Evolutionary conservation across 805 yeast genomes (phyloP), one percentile per base, ranked within the genome.

Genomic region (Naumovozyma dairenensis): DNA sequence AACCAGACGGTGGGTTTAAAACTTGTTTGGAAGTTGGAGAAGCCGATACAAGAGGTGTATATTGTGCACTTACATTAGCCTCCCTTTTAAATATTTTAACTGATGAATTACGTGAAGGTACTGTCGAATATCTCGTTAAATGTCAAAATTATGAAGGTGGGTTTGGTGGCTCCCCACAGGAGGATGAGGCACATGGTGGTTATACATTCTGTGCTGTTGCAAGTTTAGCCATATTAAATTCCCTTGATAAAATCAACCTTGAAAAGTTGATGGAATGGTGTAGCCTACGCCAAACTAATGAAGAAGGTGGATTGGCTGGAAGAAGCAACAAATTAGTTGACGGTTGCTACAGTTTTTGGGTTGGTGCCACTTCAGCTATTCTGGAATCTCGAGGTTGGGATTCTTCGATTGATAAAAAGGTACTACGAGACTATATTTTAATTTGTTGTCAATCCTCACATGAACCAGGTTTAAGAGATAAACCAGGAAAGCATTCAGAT

Each of bases 101-200:
- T 1, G 72, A 71, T 0, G 81, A 79, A 40, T 59, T 92, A 6
- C 42, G 59, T 0, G 60, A 59, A 12, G 72, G 71, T 4, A 67
- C 75, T 0, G 62, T 64, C 2, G 70, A 69, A 10, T 89, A 86
- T 77, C 44, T 92, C 10, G 46, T 59, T 0, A 43, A 53, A 9
- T 85, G 96, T 46, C 98, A 92, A 57, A 82, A 89, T 0, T 87
- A 71, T 52, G 98, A 93, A 60, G 98, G 99, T 16, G 98, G 98
- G 0, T 82, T 89, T 59, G 85, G 87, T 1, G 95, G 94, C 1
- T 65, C 67, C 15, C 92, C 94, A 0, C 55, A 54, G 14, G 66
- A 69, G 4, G 80, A 74, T 39, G 99, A 92, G 57, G 96, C 97
- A 0, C 99, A 92, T 53, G 98, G 96, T 2, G 99, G 98, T 1